Evolutionary conservation across 1,284 basidiomycete genomes (phyloP), one percentile per base, ranked within the genome.

Genomic region (Cryptococcus neoformans): DNA sequence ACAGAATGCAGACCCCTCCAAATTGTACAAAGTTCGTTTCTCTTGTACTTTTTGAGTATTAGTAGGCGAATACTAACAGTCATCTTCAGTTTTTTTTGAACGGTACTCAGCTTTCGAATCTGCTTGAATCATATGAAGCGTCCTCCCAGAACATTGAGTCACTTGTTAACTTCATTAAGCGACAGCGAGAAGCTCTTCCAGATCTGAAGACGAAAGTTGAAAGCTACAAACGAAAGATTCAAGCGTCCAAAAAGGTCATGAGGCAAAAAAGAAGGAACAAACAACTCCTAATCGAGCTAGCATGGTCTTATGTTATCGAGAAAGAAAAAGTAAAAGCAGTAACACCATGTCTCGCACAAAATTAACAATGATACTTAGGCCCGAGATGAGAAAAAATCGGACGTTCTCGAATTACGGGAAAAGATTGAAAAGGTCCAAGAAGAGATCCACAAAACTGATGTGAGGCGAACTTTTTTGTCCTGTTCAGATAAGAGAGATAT

Each of bases 51-150:
- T 45, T 6, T 42, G 16, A 34, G 9, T 44, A 8, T 36, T 44
- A 44, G 9, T 41, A 12, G 21, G n/a, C 21, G 47, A 12, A 45
- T 14, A 44, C 12, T 17, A 21, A 21, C 21, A 21, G 21, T 21
- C 21, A 21, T 21, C 21, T 21, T 21, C 21, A 21, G 21, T 21
- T 21, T 54, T 61, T 45, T 83, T 82, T 98, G 45, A 85, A 87
- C 37, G 96, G 96, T 8, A 99, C 95, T 0, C 90, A 93, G 65
- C 85, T 99, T 34, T 85, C 86, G 39, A 89, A 94, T 68, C 85
- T 99, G 21, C 85, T 85, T 5, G 86, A 90, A 35, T 89, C 94
- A 72, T 99, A 99, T 72, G 84, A 88, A 42, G 80, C 83, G 2
- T 89, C 90, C 65, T 77, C 87, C 35, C 80, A 63, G 3, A 63